Evolutionary conservation across 257 asterid genomes (phyloP), one percentile per base, ranked within the genome.

Genomic region (Verbascum thapsus): DNA sequence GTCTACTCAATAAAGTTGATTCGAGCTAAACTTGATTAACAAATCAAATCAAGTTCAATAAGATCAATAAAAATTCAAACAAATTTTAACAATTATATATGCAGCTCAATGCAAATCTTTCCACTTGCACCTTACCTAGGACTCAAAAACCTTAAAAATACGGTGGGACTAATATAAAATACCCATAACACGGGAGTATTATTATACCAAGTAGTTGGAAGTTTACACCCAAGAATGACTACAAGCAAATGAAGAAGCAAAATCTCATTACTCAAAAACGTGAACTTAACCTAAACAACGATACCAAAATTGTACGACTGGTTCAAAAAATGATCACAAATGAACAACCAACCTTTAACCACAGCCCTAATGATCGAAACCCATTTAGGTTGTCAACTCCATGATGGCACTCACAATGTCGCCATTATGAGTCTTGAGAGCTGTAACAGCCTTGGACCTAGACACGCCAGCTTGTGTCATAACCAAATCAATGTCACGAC

Each of bases 381-480:
- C 63, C 37, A 7, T 0, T 76, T 56, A 88, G 54, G 81, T 82
- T 26, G 95, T 90, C 39, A 90, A 73, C 82, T 88, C 98, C 98
- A 90, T 90, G 66, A 90, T 88, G 35, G 98, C 98, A 66, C 94
- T 79, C 48, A 90, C 96, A 55, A 91, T 91, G 80, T 91, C 98
- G 8, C 96, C 98, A 66, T 8, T 20, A 73, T 85, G 78, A 58
- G 81, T 50, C 83, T 82, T 88, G 67, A 91, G 96, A 65, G 95
- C 98, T 74, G 80, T 83, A 7, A 91, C 94, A 61, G 98, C 96
- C 79, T 80, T 88, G 76, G 61, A 1, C 83, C 73, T 83, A 12
- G 95, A 74, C 26, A 85, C 98, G 0, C 95, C 91, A 3, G 98
- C 96, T 74, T 91, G 98, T 10, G 98, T 88, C 98, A 81, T 80